A percentile compares a stretch with the other conserved stretches of the same genome.
These are phyloP conservation scores for Acanthochlamys bracteata DNA, from an alignment of 106 monocot species.

Conservation along the genomic window DNA sequence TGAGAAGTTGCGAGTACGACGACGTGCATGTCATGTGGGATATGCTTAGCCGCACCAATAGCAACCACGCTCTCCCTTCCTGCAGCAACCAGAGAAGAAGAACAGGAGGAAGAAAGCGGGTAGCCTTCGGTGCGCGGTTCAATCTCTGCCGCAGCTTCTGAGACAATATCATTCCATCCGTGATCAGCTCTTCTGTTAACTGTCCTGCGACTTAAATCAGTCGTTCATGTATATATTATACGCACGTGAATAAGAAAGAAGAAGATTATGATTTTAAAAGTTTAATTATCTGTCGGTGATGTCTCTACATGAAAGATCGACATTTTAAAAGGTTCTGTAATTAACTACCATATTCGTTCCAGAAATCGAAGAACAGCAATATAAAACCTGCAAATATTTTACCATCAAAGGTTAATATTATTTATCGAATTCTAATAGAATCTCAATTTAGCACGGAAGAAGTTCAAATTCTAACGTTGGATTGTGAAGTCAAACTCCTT, in stretches of 20 bases:
- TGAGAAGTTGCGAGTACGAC: slow-evolving; percentile 36
- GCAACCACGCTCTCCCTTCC: background rate
- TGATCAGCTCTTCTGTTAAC: background rate
- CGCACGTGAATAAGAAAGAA: too few relatives aligned
- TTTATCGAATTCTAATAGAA: too few relatives aligned
- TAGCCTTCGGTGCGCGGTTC: background rate
- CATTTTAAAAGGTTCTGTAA: too few relatives aligned
- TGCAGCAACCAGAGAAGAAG: background rate
- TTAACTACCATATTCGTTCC: too few relatives aligned
- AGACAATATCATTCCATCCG: background rate
- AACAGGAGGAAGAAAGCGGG: background rate
- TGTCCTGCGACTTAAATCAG: background rate
- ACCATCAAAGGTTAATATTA: too few relatives aligned
- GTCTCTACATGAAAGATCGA: too few relatives aligned
- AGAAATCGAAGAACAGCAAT: too few relatives aligned
- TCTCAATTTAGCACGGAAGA: too few relatives aligned
- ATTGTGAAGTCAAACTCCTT: too few relatives aligned
- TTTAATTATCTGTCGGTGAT: background rate
- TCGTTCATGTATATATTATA: background rate
- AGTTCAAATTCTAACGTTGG: too few relatives aligned
- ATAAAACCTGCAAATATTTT: too few relatives aligned
- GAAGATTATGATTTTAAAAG: too few relatives aligned
- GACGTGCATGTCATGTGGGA: slow-evolving; percentile 43
- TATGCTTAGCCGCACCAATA: slow-evolving; percentile 22
- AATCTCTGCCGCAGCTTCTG: slow-evolving; percentile 12